phyloP scores from a whole-genome alignment of 345 rosid genomes.

The Linum usitatissimum region DNA sequence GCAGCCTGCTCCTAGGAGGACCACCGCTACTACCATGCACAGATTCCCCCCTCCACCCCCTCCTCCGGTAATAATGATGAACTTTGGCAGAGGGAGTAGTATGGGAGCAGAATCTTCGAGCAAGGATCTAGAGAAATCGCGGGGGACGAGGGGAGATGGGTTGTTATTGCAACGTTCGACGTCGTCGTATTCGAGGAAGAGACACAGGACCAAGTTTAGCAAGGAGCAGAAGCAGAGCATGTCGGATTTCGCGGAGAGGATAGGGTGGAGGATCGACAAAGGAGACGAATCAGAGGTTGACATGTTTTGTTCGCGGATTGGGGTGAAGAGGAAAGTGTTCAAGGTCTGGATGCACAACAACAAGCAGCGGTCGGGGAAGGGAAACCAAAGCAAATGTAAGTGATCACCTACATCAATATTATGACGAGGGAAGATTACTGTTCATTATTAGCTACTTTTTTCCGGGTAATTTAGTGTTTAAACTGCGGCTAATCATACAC shows the following conservation, averaged over 20 bases:
- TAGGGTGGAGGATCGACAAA: constrained; percentile 36
- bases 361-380: constrained; percentile 14
- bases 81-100: constrained; percentile 7
- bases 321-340: constrained; percentile 31
- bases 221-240: constrained; percentile 36
- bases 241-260: constrained; percentile 32
- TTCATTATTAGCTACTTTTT: too few relatives aligned
- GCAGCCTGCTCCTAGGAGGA: background rate
- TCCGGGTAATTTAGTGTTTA: too few relatives aligned
- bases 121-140: background rate
- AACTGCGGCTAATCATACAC: too few relatives aligned
- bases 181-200: constrained; percentile 7
- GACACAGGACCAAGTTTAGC: constrained; percentile 35
- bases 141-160: background rate
- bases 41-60: constrained; percentile 13
- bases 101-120: constrained; percentile 5
- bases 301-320: constrained; percentile 31
- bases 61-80: constrained; percentile 6
- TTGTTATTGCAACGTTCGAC: too few relatives aligned
- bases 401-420: too few relatives aligned
- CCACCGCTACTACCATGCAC: constrained; percentile 2
- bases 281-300: constrained; percentile 26
- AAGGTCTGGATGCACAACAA: constrained; percentile 54
- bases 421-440: too few relatives aligned
- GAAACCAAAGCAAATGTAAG: too few relatives aligned